A percentile compares a stretch with the other conserved stretches of the same genome.
These are phyloP conservation scores for Anthracocystis walkeri DNA, from an alignment of 1,284 basidiomycete genomes.

Conservation along the genomic window DNA sequence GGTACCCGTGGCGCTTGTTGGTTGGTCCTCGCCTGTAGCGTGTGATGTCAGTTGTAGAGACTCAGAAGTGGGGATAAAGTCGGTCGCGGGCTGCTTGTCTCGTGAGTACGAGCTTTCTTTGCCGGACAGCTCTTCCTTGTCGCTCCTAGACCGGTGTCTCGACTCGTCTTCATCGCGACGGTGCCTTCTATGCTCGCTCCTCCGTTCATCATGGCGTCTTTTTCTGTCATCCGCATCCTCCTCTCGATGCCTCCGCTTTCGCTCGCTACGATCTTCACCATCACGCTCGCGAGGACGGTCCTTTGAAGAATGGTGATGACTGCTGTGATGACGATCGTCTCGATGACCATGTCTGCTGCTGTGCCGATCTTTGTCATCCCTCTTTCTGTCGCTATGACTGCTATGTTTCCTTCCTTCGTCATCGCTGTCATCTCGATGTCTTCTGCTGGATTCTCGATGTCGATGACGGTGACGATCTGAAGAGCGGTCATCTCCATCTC, in stretches of 20 bases:
- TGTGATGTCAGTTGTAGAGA: conserved; percentile 78
- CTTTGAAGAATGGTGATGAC: conserved; percentile 10
- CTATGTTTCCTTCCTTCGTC: conserved; percentile 14
- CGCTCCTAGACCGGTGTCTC: conserved; percentile 70
- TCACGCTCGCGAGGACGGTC: conserved; percentile 15
- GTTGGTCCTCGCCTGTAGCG: conserved; percentile 71
- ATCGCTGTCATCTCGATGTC: conserved; percentile 7
- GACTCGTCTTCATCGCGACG: conserved; percentile 78
- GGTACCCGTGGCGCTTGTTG: neutral
- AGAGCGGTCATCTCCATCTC: conserved; percentile 8
- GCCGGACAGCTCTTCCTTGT: conserved; percentile 73
- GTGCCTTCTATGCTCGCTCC: conserved; percentile 5
- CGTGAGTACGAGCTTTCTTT: conserved; percentile 8
- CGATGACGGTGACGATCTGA: conserved; percentile 23
- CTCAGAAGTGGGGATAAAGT: conserved; percentile 82
- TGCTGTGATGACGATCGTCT: conserved; percentile 21
- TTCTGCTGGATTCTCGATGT: conserved; percentile 13
- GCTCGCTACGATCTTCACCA: conserved; percentile 35
- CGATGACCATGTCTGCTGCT: conserved; percentile 3
- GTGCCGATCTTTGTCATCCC: conserved; percentile 8
- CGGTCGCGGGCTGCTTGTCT: conserved; percentile 75
- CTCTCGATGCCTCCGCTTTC: conserved; percentile 70
- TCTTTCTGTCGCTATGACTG: conserved; percentile 12
- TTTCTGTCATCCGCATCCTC: conserved; percentile 26
- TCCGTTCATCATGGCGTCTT: conserved; percentile 3